A percentile compares a stretch with the other conserved stretches of the same genome.
Conservation (phyloP, 2,329 filamentous ascomycete species). For the Phoma herbarum region DNA sequence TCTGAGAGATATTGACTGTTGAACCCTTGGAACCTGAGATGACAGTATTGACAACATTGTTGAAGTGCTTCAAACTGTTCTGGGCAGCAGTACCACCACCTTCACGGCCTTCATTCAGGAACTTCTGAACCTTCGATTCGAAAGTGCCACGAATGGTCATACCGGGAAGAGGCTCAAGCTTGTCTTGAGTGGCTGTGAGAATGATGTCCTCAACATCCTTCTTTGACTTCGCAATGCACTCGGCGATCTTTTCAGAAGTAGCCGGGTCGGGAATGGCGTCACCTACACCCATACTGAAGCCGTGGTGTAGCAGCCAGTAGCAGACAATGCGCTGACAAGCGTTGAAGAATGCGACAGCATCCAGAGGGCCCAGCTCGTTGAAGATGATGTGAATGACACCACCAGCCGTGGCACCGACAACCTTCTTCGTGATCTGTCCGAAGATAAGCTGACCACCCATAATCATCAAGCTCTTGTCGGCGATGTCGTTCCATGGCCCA, state of each 20-base stretch:
- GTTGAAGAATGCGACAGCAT: constrained; percentile 94
- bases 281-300: constrained; percentile 97
- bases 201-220: constrained; percentile 79
- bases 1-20: constrained; percentile 99
- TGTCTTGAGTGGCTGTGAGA: constrained; percentile 79
- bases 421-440: constrained; percentile 92
- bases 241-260: constrained; percentile 86
- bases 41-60: constrained; percentile 97
- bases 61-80: constrained; percentile 90
- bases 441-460: constrained; percentile 89
- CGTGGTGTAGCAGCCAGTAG: constrained; percentile 96
- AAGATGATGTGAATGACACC: constrained; percentile 96
- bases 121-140: constrained; percentile 94
- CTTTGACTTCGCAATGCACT: constrained; percentile 83
- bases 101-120: constrained; percentile 94
- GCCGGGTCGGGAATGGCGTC: constrained; percentile 91
- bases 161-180: constrained; percentile 90
- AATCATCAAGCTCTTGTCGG: constrained; percentile 82
- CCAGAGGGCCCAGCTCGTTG: constrained; percentile 88
- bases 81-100: constrained; percentile 92
- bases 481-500: constrained; percentile 66
- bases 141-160: constrained; percentile 99
- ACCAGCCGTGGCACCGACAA: constrained; percentile 85
- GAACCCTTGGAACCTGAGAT: constrained; percentile 97
- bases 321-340: constrained; percentile 93